These are phyloP conservation scores for Penicillium sp. DNA, from an alignment of 2,329 filamentous ascomycete genomes.

Conservation along the genomic window DNA sequence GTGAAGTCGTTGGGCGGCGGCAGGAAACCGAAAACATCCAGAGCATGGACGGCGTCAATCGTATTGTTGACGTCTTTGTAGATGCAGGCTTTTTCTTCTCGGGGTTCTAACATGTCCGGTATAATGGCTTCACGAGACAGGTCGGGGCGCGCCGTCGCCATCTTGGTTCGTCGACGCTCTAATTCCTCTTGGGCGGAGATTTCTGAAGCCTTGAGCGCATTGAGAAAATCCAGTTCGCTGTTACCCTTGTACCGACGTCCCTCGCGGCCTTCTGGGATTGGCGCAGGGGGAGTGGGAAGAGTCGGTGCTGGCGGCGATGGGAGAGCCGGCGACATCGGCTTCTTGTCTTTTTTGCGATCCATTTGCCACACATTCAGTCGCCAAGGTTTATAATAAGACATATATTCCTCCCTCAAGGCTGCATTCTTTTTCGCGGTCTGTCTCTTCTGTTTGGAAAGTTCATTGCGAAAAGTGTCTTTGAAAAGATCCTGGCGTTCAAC, in stretches of 20 bases:
- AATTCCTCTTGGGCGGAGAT: constrained; percentile 54
- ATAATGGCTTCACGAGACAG: constrained; percentile 51
- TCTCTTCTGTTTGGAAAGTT: constrained; percentile 45
- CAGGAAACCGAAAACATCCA: constrained; percentile 50
- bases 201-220: constrained; percentile 52
- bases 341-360: constrained; percentile 46
- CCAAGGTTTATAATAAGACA: constrained; percentile 50
- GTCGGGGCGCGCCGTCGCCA: constrained; percentile 50
- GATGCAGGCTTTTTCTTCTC: constrained; percentile 42
- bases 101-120: constrained; percentile 52
- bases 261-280: constrained; percentile 39
- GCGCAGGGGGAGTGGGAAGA: constrained; percentile 33
- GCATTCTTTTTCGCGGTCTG: constrained; percentile 45
- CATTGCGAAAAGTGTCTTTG: constrained; percentile 42
- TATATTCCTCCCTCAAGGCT: constrained; percentile 45
- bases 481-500: constrained; percentile 41
- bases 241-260: constrained; percentile 52
- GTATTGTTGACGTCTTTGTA: constrained; percentile 54
- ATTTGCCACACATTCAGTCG: constrained; percentile 47
- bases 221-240: constrained; percentile 55
- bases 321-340: constrained; percentile 41
- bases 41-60: constrained; percentile 42
- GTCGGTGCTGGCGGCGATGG: constrained; percentile 41
- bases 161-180: constrained; percentile 48
- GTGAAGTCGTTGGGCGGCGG: constrained; percentile 55